Percentiles rank a stretch among this genome's conserved stretches.
Conservation (phyloP, 2,329 filamentous ascomycete species). For the Cryphonectria japonica region DNA sequence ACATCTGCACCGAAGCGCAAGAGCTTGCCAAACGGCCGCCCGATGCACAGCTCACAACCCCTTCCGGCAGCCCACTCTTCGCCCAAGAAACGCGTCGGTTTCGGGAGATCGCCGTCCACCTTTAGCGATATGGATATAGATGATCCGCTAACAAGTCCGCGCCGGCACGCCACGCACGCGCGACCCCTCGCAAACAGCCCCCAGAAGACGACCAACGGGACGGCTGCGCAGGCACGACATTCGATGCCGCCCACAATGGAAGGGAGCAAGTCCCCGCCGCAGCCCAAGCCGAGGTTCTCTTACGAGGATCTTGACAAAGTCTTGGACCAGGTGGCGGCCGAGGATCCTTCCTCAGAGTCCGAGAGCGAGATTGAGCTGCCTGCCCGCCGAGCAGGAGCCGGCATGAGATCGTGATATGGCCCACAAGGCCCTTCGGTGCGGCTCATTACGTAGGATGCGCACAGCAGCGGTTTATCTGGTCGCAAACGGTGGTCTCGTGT, state of each 20-base stretch:
- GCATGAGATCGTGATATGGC: conserved; percentile 10
- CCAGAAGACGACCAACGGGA: conserved; percentile 46
- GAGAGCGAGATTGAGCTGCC: conserved; percentile 61
- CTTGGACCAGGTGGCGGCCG: conserved; percentile 56
- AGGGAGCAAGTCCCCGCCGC: conserved; percentile 44
- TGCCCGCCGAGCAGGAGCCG: conserved; percentile 31
- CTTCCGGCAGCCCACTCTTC: conserved; percentile 36
- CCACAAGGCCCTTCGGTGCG: too few species aligned
- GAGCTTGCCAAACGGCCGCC: conserved; percentile 54
- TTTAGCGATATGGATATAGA: conserved; percentile 55
- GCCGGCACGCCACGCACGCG: conserved; percentile 33
- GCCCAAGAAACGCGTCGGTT: conserved; percentile 50
- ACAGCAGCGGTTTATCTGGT: too few species aligned
- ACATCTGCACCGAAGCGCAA: conserved; percentile 53
- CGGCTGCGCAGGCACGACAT: conserved; percentile 41
- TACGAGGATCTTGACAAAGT: conserved; percentile 64
- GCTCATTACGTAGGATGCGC: background rate
- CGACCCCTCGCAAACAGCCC: conserved; percentile 45
- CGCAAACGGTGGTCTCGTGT: background rate
- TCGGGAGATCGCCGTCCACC: conserved; percentile 49
- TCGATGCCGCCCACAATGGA: conserved; percentile 55
- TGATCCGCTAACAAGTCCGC: conserved; percentile 41
- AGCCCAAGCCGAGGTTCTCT: conserved; percentile 48
- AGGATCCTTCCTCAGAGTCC: conserved; percentile 59
- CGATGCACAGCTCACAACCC: conserved; percentile 34